Conservation (phyloP, 2,329 filamentous ascomycete genomes). For the Phoma sp. region DNA sequence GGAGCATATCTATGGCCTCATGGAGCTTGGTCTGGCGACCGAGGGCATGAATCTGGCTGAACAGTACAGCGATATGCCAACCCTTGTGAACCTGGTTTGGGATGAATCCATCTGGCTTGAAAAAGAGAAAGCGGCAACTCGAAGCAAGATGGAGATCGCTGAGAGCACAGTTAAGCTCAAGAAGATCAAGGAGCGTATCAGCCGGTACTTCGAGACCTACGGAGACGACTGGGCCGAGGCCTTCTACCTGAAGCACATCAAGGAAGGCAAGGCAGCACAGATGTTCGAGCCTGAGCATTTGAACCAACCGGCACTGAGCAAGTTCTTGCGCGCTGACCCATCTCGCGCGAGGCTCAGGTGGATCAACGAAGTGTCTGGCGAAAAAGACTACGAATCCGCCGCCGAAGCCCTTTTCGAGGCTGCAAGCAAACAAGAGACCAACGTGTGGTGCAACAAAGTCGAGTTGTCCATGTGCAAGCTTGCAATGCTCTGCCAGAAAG, state of each 20-base stretch:
- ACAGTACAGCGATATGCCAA: conserved; percentile 68
- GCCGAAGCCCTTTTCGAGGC: conserved; percentile 74
- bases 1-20: conserved; percentile 52
- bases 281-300: conserved; percentile 73
- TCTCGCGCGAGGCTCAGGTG: conserved; percentile 82
- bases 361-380: conserved; percentile 89
- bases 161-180: conserved; percentile 51
- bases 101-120: conserved; percentile 54
- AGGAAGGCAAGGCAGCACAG: conserved; percentile 52
- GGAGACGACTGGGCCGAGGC: conserved; percentile 74
- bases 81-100: conserved; percentile 62
- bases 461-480: conserved; percentile 91
- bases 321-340: conserved; percentile 76
- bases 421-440: conserved; percentile 74
- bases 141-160: conserved; percentile 47
- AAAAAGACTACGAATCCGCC: conserved; percentile 77
- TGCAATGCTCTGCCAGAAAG: conserved; percentile 56
- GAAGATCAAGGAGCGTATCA: conserved; percentile 53
- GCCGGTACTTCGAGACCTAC: conserved; percentile 67
- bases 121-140: conserved; percentile 34
- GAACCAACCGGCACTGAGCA: conserved; percentile 76
- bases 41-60: conserved; percentile 69
- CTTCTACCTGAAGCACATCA: conserved; percentile 80
- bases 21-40: conserved; percentile 61
- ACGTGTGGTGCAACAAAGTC: conserved; percentile 92